These are phyloP conservation scores for Mortierella sp. DNA, from an alignment of 371 early-diverging fungal genomes.

Conservation along the genomic window DNA sequence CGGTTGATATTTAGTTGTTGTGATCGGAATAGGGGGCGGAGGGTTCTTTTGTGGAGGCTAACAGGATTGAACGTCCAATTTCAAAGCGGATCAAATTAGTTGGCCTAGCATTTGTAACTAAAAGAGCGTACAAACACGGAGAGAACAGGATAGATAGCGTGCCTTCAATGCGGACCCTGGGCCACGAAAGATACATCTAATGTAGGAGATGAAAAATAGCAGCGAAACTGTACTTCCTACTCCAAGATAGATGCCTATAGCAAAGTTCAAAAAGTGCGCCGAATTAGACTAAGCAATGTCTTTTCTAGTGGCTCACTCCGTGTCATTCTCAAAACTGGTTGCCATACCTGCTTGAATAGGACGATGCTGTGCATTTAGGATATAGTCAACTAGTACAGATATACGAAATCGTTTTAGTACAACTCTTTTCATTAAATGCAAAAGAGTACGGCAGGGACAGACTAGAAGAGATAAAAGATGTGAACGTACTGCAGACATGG, in stretches of 20 bases:
- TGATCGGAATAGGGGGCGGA: slow-evolving; percentile 30
- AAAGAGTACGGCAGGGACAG: neutral
- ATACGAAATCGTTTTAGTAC: neutral
- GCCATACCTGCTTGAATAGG: slow-evolving; percentile 33
- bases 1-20: slow-evolving; percentile 42
- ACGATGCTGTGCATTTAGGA: slow-evolving; percentile 13
- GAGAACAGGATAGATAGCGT: neutral
- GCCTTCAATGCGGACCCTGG: slow-evolving; percentile 50
- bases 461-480: neutral
- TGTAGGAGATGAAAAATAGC: slow-evolving; percentile 39
- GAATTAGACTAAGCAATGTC: neutral
- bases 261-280: neutral
- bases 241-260: slow-evolving; percentile 32
- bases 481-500: slow-evolving; percentile 57
- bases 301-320: too few species aligned
- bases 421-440: neutral
- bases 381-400: slow-evolving; percentile 23
- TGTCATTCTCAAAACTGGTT: neutral
- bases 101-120: neutral
- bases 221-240: slow-evolving; percentile 19
- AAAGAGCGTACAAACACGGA: neutral
- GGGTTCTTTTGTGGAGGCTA: slow-evolving; percentile 34
- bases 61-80: neutral
- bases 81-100: neutral
- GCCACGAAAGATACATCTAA: slow-evolving; percentile 29